These are phyloP conservation scores for Coleophoma cylindrospora DNA, from an alignment of 2,329 filamentous ascomycete genomes.

Conservation along the genomic window DNA sequence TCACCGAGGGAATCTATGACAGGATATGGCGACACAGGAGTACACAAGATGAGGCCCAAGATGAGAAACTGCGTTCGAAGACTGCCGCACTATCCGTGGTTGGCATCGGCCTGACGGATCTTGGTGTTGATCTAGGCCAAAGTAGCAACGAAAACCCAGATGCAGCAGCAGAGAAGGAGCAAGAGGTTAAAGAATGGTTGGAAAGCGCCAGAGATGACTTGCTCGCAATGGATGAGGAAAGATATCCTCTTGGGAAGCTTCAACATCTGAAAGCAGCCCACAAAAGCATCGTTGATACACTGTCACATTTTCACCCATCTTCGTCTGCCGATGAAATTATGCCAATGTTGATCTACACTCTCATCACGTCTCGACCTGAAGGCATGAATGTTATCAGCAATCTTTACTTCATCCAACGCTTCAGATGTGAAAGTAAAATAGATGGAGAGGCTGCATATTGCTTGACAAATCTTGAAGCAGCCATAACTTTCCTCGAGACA, in stretches of 20 bases:
- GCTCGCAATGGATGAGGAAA: slow-evolving; percentile 77
- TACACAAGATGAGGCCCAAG: slow-evolving; percentile 89
- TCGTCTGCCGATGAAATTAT: slow-evolving; percentile 97
- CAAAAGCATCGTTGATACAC: slow-evolving; percentile 88
- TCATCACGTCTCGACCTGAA: slow-evolving; percentile 86
- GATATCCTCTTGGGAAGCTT: slow-evolving; percentile 86
- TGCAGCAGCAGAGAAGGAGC: slow-evolving; percentile 51
- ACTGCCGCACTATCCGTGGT: slow-evolving; percentile 88
- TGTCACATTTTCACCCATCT: slow-evolving; percentile 62
- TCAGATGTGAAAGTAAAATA: slow-evolving; percentile 78
- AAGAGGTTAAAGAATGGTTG: slow-evolving; percentile 69
- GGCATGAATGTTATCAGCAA: slow-evolving; percentile 89
- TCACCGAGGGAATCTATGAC: slow-evolving; percentile 81
- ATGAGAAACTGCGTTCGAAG: slow-evolving; percentile 91
- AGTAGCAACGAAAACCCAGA: slow-evolving; percentile 48
- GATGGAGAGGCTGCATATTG: slow-evolving; percentile 96
- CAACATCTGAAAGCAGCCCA: slow-evolving; percentile 84
- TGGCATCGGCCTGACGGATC: slow-evolving; percentile 80
- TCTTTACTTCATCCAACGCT: slow-evolving; percentile 88
- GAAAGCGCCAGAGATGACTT: slow-evolving; percentile 67
- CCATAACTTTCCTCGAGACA: slow-evolving; percentile 90
- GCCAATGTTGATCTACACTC: slow-evolving; percentile 91
- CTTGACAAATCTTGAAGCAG: slow-evolving; percentile 90
- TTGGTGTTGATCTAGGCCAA: slow-evolving; percentile 70
- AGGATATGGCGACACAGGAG: slow-evolving; percentile 87